A percentile compares a stretch with the other conserved stretches of the same genome.
phyloP scores from a whole-genome alignment of 1,284 basidiomycete species.

The Fomitopsis pinicola region DNA sequence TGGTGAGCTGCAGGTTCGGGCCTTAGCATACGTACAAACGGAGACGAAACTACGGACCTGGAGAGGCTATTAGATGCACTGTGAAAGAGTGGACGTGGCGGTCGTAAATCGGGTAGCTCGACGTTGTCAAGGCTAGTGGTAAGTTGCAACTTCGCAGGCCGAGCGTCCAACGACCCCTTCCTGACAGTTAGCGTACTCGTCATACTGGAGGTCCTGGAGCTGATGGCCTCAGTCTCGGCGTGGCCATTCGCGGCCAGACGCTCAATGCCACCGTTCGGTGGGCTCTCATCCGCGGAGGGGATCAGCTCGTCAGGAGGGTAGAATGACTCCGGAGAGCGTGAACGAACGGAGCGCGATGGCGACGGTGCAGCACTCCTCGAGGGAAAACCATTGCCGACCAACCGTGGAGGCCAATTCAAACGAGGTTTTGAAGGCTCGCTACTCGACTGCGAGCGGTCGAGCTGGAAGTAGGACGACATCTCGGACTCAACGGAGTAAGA shows the following conservation, averaged over 20 bases:
- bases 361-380: slow-evolving; percentile 16
- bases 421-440: slow-evolving; percentile 5
- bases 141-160: slow-evolving; percentile 47
- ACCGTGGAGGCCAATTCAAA: slow-evolving; percentile 42
- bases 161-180: slow-evolving; percentile 87
- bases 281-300: slow-evolving; percentile 26
- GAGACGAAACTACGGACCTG: neutral
- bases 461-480: slow-evolving; percentile 43
- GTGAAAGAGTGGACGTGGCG: neutral
- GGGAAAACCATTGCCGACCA: slow-evolving; percentile 38
- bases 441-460: slow-evolving; percentile 16
- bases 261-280: slow-evolving; percentile 8
- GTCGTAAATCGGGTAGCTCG: neutral
- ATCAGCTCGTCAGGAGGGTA: slow-evolving; percentile 53
- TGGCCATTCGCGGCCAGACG: slow-evolving; percentile 40
- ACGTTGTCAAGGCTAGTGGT: slow-evolving; percentile 14
- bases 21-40: slow-evolving; percentile 35
- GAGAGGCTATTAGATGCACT: neutral
- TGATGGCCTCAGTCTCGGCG: slow-evolving; percentile 52
- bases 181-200: slow-evolving; percentile 51
- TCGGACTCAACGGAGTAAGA: slow-evolving; percentile 63
- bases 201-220: slow-evolving; percentile 30
- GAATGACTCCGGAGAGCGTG: slow-evolving; percentile 52
- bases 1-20: slow-evolving; percentile 13
- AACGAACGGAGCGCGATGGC: slow-evolving; percentile 34